Conservation (phyloP, 306 rosid species). For the Quercus agrifolia region DNA sequence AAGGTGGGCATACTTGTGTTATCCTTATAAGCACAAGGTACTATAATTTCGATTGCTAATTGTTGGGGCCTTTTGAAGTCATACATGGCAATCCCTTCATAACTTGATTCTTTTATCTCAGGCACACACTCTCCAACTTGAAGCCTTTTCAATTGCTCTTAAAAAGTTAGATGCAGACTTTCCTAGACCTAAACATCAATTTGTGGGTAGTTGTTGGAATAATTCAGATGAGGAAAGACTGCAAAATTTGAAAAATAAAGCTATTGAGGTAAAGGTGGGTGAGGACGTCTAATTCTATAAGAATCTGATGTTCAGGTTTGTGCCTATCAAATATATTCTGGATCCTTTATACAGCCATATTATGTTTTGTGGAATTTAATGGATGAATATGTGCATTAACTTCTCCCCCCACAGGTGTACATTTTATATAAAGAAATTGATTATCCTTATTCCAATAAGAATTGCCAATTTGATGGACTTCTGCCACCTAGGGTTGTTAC, state of each 20-base stretch:
- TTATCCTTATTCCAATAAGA: not conserved
- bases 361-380: not conserved
- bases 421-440: not conserved
- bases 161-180: slow-evolving; percentile 50
- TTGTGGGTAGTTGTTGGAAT: slow-evolving; percentile 96
- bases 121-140: slow-evolving; percentile 96
- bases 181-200: slow-evolving; percentile 73
- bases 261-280: slow-evolving; percentile 65
- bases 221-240: slow-evolving; percentile 81
- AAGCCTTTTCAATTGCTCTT: slow-evolving; percentile 77
- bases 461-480: not conserved
- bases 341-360: not conserved
- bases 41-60: slow-evolving; percentile 32
- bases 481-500: not conserved
- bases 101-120: slow-evolving; percentile 32
- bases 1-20: slow-evolving; percentile 69
- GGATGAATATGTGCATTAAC: not conserved
- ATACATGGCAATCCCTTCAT: slow-evolving; percentile 16
- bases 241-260: slow-evolving; percentile 57
- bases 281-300: slow-evolving; percentile 71
- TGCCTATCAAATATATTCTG: slow-evolving; percentile 3
- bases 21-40: slow-evolving; percentile 51
- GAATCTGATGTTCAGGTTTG: slow-evolving; percentile 80
- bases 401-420: not conserved
- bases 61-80: slow-evolving; percentile 30